Evolutionary conservation across 768 basidiomycete genomes (phyloP), one percentile per base, ranked within the genome.

Genomic region (Glaciozyma martinii): DNA sequence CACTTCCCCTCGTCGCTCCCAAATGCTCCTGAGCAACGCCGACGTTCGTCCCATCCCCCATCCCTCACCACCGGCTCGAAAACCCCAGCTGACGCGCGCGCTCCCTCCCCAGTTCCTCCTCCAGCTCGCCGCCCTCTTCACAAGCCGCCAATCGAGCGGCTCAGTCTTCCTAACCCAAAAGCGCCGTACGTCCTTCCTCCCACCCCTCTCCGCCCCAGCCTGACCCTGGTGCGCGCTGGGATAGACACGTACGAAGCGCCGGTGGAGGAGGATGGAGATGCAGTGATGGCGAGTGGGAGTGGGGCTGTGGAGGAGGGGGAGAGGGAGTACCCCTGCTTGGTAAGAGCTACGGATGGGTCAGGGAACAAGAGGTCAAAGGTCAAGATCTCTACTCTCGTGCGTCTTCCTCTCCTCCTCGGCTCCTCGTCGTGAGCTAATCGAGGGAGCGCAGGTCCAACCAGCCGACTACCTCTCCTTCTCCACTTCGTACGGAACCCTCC

Each of bases 141-240:
- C 56, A 0, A 9, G 46, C 5, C n/a, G 13, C 3, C 62, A 68
- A 42, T 47, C 43, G 19, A 52, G 40, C 19, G 70, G 70, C 3
- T 50, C 64, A 19, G 66, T 71, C 37, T 71, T 71, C 43, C 30
- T 71, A 33, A 63, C 66, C 1, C 67, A 65, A 44, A 71, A 71
- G 53, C 61, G 66, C 33, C 25, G 70, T 68, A 3, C 43, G 70
- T 27, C 56, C 59, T 13, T 29, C 27, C 13, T 8, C 47, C 27
- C 50, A 16, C 12, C 13, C 37, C 30, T 3, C 27, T 49, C 16
- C 53, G n/a, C 60, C 16, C 21, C 23, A 30, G 6, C 9, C 30
- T 25, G 12, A 56, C 40, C 19, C 32, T 29, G 25, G 27, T 27
- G 21, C 52, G 3, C 52, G 16, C 29, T 53, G 30, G 27, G 3